These are phyloP conservation scores for Aspergillus quadrilineatus DNA, from an alignment of 2,329 filamentous ascomycete genomes.

Conservation along the genomic window DNA sequence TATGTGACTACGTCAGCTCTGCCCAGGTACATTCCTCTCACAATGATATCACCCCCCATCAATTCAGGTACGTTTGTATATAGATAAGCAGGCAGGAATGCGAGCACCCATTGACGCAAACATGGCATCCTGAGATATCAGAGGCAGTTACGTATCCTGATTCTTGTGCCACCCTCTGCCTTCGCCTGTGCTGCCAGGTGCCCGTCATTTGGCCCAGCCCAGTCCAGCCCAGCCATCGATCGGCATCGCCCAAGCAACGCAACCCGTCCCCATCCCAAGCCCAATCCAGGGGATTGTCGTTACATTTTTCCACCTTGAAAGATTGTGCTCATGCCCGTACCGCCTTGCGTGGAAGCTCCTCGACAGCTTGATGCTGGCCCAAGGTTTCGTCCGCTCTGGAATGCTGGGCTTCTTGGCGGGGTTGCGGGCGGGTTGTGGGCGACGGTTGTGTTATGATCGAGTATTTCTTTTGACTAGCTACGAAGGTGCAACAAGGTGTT, in stretches of 20 bases:
- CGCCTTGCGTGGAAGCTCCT: not conserved
- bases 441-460: not conserved
- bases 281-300: not conserved
- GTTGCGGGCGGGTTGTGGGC: not conserved
- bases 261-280: not conserved
- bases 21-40: not conserved
- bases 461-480: not conserved
- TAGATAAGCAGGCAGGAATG: slow-evolving; percentile 1
- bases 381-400: not conserved
- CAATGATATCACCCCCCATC: not conserved
- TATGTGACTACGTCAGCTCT: not conserved
- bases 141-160: not conserved
- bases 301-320: not conserved
- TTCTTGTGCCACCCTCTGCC: not conserved
- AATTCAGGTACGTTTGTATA: not conserved
- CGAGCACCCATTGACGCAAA: not conserved
- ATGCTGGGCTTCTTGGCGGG: slow-evolving; percentile 7
- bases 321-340: not conserved
- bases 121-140: not conserved
- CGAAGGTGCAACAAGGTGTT: not conserved
- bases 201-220: not conserved
- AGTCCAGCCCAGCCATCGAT: slow-evolving; percentile 6
- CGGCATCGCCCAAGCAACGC: slow-evolving; percentile 3
- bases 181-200: not conserved
- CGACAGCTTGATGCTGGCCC: not conserved